A percentile compares a stretch with the other conserved stretches of the same genome.
phyloP scores from a whole-genome alignment of 2,329 filamentous ascomycete species.

The Aciculosporium take region DNA sequence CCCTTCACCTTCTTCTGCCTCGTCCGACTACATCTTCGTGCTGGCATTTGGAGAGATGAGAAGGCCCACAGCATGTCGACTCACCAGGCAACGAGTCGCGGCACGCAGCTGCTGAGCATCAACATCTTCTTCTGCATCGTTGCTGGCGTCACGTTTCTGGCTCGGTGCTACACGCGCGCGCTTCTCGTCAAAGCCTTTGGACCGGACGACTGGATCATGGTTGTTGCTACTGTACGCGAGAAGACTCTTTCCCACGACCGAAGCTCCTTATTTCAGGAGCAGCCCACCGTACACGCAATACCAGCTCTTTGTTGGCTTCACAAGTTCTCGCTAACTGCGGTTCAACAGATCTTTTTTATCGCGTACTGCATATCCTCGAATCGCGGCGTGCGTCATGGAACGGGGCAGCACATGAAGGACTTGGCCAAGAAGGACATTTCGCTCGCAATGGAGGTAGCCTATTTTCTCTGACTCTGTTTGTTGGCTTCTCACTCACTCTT shows the following conservation, averaged over 20 bases:
- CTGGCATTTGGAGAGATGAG: too few relatives aligned
- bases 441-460: conserved; percentile 22
- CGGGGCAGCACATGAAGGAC: conserved; percentile 23
- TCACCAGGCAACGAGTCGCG: conserved; percentile 11
- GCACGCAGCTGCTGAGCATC: conserved; percentile 14
- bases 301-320: too few relatives aligned
- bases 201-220: conserved; percentile 6
- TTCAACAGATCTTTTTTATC: conserved; percentile 20
- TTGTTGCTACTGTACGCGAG: conserved; percentile 3
- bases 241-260: too few relatives aligned
- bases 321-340: too few relatives aligned
- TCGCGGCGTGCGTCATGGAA: conserved; percentile 24
- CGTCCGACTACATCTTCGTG: too few relatives aligned
- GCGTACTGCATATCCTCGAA: conserved; percentile 18
- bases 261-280: too few relatives aligned
- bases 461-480: too few relatives aligned
- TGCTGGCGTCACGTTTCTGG: conserved; percentile 11
- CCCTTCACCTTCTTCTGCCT: too few relatives aligned
- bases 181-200: conserved; percentile 4
- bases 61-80: background rate
- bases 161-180: conserved; percentile 7
- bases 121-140: conserved; percentile 12
- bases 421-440: conserved; percentile 14
- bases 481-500: too few relatives aligned
- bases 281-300: too few relatives aligned